phyloP scores from a whole-genome alignment of 345 rosid species.

The Populus nigra region DNA sequence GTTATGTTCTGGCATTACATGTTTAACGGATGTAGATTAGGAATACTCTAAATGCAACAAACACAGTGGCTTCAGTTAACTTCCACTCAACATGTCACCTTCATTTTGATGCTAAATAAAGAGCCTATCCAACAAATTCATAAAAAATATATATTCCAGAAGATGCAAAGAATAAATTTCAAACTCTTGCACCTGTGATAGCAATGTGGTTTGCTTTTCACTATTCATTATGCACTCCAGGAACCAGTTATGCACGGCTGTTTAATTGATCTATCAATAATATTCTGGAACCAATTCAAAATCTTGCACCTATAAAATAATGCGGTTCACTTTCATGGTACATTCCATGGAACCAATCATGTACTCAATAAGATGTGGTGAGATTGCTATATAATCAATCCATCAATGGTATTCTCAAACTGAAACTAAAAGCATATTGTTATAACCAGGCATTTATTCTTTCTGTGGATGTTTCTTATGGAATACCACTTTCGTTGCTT shows the following conservation, averaged over 20 bases:
- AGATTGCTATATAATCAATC: neutral
- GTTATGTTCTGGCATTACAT: neutral
- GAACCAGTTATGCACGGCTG: too few relatives aligned
- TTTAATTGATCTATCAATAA: too few relatives aligned
- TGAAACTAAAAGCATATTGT: neutral
- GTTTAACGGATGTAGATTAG: neutral
- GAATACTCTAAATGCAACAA: neutral
- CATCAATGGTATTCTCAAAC: neutral
- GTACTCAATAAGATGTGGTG: neutral
- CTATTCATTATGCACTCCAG: too few relatives aligned
- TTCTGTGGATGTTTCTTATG: neutral
- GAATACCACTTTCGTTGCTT: neutral
- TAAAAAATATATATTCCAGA: neutral
- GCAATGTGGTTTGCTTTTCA: too few relatives aligned
- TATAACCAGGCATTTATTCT: neutral
- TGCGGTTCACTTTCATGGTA: neutral
- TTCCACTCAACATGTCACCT: neutral
- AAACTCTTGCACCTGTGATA: too few relatives aligned
- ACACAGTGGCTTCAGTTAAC: neutral
- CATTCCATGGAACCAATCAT: neutral
- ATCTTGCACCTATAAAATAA: neutral
- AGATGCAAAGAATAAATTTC: too few relatives aligned
- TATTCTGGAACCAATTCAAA: neutral
- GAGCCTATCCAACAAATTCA: neutral
- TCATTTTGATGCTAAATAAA: neutral